Conservation (phyloP, 1,284 basidiomycete species). For the Pseudozyma sp. region DNA sequence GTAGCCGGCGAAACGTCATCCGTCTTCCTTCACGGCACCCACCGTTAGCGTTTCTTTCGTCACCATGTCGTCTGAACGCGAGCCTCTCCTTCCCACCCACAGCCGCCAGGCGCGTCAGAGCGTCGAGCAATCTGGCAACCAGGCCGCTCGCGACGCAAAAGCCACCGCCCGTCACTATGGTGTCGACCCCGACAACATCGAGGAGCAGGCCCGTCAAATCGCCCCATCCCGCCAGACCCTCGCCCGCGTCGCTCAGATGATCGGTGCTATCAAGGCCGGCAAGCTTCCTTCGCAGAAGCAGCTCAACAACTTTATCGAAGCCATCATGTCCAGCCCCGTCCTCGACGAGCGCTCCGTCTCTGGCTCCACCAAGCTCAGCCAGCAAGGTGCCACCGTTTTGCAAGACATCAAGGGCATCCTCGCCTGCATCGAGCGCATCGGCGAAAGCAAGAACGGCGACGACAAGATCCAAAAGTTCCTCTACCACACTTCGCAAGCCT, state of each 20-base stretch:
- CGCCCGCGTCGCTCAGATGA: conserved; percentile 44
- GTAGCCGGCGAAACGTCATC: no score
- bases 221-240: conserved; percentile 48
- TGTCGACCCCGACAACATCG: conserved; percentile 46
- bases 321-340: conserved; percentile 48
- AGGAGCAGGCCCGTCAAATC: conserved; percentile 23
- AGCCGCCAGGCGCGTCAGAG: conserved; percentile 26
- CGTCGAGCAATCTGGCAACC: conserved; percentile 27
- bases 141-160: conserved; percentile 44
- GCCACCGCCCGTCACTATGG: conserved; percentile 40
- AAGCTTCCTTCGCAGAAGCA: conserved; percentile 54
- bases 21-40: no score
- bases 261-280: conserved; percentile 52
- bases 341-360: conserved; percentile 49
- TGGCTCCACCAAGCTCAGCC: conserved; percentile 49
- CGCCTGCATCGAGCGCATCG: conserved; percentile 52
- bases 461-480: conserved; percentile 71
- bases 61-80: conserved; percentile 46
- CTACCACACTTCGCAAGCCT: conserved; percentile 64
- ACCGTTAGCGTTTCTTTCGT: not conserved
- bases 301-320: conserved; percentile 48
- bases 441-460: conserved; percentile 62
- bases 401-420: conserved; percentile 55
- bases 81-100: conserved; percentile 49
- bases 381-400: conserved; percentile 47